phyloP scores from a whole-genome alignment of 2,329 filamentous ascomycete genomes.

The Aspergillus pseudoterreus region DNA sequence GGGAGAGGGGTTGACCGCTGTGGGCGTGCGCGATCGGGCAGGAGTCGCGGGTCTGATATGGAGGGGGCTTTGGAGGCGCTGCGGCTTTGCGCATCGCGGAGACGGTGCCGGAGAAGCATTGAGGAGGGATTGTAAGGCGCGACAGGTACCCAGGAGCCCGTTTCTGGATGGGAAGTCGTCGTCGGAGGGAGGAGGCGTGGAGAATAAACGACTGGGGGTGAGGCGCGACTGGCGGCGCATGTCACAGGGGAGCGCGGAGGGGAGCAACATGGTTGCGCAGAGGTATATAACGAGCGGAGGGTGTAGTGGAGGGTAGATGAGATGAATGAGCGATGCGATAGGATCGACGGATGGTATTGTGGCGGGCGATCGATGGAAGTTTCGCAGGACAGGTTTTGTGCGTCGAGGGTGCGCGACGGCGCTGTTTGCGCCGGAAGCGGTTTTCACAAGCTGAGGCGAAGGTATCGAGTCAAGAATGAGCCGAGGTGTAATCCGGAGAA shows the following conservation, averaged over 20 bases:
- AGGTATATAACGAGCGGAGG: neutral
- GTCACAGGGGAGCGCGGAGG: constrained; percentile 45
- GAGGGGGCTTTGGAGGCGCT: constrained; percentile 40
- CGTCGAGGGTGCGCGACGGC: constrained; percentile 20
- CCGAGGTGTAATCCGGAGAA: constrained; percentile 1
- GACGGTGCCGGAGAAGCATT: constrained; percentile 38
- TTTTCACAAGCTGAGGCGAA: constrained; percentile 19
- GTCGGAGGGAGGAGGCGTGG: constrained; percentile 38
- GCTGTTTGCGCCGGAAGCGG: constrained; percentile 32
- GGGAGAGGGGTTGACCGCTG: constrained; percentile 13
- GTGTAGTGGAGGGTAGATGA: neutral
- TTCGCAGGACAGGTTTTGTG: constrained; percentile 10
- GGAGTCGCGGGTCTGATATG: constrained; percentile 27
- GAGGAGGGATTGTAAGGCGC: constrained; percentile 40
- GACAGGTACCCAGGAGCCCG: constrained; percentile 40
- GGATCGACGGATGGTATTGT: constrained; percentile 4
- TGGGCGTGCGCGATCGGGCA: constrained; percentile 25
- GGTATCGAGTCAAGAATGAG: constrained; percentile 17
- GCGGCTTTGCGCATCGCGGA: constrained; percentile 29
- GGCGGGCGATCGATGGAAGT: constrained; percentile 5
- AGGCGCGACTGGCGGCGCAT: constrained; percentile 36
- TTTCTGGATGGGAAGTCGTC: constrained; percentile 32
- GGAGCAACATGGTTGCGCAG: constrained; percentile 39
- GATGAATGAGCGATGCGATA: constrained; percentile 8
- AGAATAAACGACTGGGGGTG: constrained; percentile 32